Base-by-base conservation (phyloP, 352 stramenopile genomes). In the Blastocystis sp. region DNA sequence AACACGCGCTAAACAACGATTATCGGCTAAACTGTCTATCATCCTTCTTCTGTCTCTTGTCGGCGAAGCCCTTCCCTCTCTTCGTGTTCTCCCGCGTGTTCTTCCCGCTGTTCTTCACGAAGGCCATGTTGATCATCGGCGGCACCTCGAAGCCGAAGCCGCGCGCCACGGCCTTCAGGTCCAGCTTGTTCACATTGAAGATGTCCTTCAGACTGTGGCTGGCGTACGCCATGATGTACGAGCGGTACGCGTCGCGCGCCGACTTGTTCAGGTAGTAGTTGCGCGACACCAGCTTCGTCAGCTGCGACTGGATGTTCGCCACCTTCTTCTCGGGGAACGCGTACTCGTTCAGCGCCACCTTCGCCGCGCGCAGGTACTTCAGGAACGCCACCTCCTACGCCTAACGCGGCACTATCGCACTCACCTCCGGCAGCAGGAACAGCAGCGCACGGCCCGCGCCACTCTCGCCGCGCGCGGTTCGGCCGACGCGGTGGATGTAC, bases 241-340 rank as follows among this genome's bases (percentile, higher is more conserved):
- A 95, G 66, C 96, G 92, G 91, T 99, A 99, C 0, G 96, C 97
- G 89, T 99, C 97, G 89, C 96, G 95, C 24, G 96, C 95, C 2
- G 94, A 95, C 89, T 97, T 97, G 92, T 99, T 96, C 64, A 99
- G 91, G 89, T 98, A 99, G 92, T 98, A 99, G 90, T 98, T 99
- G 92, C 98, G 98, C 90, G 98, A 95, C 76, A 99, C 96, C 6
- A 99, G 93, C 81, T 97, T 95, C 91, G 97, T 95, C 11, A 99
- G 91, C 90, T 98, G 96, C 64, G 92, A 95, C 90, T 98, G 71
- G 42, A 81, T 81, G n/a, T 81, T 81, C 11, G 71, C 71, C 71
- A 98, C 94, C 92, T 99, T 99, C 43, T 94, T 96, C 66, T 93
- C 91, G 17, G 96, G 96, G 89, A 99, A 99, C 89, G 98, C 97